Conservation (phyloP, 1,139 yeast species). For the Geotrichum aggregatum region DNA sequence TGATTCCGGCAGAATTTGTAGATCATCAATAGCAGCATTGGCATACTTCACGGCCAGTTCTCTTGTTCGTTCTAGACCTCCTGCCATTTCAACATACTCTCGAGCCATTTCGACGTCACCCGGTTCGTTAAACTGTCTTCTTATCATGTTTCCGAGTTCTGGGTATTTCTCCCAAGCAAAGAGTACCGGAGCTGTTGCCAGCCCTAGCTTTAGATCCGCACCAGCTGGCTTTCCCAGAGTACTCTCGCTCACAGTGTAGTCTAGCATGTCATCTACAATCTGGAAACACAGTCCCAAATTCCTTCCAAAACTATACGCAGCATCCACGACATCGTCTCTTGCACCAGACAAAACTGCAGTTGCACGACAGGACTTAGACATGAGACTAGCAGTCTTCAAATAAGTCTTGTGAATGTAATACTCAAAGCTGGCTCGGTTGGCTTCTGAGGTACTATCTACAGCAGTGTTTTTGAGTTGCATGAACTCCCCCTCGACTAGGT, state of each 20-base stretch:
- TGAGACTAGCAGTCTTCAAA: slow-evolving; percentile 87
- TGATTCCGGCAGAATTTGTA: slow-evolving; percentile 70
- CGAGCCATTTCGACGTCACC: slow-evolving; percentile 85
- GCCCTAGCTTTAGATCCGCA: slow-evolving; percentile 87
- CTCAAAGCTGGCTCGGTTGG: slow-evolving; percentile 84
- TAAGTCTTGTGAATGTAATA: slow-evolving; percentile 93
- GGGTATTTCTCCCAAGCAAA: slow-evolving; percentile 92
- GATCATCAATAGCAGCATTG: slow-evolving; percentile 64
- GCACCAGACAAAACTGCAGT: slow-evolving; percentile 93
- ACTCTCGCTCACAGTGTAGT: slow-evolving; percentile 77
- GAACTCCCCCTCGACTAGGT: slow-evolving; percentile 95
- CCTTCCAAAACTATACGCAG: slow-evolving; percentile 87
- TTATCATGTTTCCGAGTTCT: slow-evolving; percentile 75
- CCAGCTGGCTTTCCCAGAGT: slow-evolving; percentile 92
- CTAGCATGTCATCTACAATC: slow-evolving; percentile 92
- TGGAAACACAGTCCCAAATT: slow-evolving; percentile 94
- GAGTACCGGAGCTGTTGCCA: slow-evolving; percentile 94
- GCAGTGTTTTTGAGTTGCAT: slow-evolving; percentile 96
- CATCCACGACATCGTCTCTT: slow-evolving; percentile 65
- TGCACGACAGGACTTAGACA: slow-evolving; percentile 90
- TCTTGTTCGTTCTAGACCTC: slow-evolving; percentile 75
- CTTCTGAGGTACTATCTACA: slow-evolving; percentile 54
- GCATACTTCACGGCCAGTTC: slow-evolving; percentile 76
- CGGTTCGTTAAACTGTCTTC: slow-evolving; percentile 70
- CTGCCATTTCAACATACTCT: slow-evolving; percentile 60